Evolutionary conservation across 257 asterid species (phyloP).

Genomic region (Cynanchum wilfordii): DNA sequence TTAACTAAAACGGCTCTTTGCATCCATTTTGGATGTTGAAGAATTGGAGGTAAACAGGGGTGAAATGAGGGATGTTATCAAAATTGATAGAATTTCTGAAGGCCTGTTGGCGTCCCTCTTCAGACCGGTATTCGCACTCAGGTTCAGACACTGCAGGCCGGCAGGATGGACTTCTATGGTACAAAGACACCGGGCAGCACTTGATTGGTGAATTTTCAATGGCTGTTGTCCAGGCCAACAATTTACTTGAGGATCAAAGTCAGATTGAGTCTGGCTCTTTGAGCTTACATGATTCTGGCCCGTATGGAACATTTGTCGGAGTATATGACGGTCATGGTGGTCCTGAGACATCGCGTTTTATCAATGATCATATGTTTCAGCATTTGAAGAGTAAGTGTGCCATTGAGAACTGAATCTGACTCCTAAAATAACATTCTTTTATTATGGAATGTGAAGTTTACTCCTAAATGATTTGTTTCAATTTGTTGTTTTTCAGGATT

Average conservation of each 20-base stretch:
- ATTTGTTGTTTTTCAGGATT: constrained; percentile 25
- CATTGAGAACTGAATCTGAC: neutral
- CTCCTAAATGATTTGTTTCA: neutral
- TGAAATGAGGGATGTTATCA: constrained; percentile 65
- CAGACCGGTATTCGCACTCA: constrained; percentile 21
- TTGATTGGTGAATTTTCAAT: constrained; percentile 46
- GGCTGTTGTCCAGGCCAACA: constrained; percentile 54
- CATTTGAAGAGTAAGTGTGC: constrained; percentile 35
- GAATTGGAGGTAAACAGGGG: constrained; percentile 33
- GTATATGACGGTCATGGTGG: constrained; percentile 59
- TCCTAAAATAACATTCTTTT: neutral
- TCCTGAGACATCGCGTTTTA: constrained; percentile 46
- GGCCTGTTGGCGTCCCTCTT: constrained; percentile 46
- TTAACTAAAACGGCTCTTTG: constrained; percentile 13
- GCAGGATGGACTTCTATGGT: constrained; percentile 51
- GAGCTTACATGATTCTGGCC: constrained; percentile 45
- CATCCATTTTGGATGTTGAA: constrained; percentile 55
- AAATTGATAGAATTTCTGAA: constrained; percentile 40
- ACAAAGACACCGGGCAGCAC: constrained; percentile 43
- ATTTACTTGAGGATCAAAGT: constrained; percentile 52
- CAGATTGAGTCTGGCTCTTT: constrained; percentile 50
- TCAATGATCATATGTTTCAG: constrained; percentile 40
- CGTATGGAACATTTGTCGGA: constrained; percentile 47
- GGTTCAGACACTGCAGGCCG: constrained; percentile 43
- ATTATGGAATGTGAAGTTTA: neutral